Evolutionary conservation across 805 yeast species (phyloP), one percentile per base, ranked within the genome.

Genomic region (Lipomyces kockii): DNA sequence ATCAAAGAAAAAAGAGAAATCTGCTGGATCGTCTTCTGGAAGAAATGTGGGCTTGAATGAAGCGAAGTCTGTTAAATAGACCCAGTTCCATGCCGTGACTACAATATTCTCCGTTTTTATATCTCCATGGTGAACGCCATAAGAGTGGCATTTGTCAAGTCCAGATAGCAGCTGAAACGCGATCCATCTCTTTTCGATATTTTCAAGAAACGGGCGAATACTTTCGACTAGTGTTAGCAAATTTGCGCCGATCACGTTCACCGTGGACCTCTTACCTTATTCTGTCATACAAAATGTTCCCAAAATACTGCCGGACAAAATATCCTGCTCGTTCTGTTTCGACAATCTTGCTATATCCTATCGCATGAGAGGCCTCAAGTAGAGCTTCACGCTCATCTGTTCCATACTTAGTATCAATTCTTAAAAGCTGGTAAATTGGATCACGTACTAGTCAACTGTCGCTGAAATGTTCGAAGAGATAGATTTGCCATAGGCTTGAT

Each of bases 251-350:
- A 62, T 17, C 17, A 9, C 4, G 55, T 60, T n/a, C 25, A 27
- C 9, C 58, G 22, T 43, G 14, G 27, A 8, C 39, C 9, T 17
- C 70, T 6, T 64, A 73, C 77, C 76, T 85, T 53, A 95, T 81
- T 67, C 98, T 81, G 75, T 95, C 98, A 76, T 92, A 92, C n/a
- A 93, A 80, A 74, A 90, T 93, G 60, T 89, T 87, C 72, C 88
- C 85, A 68, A 91, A 80, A 80, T 86, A 87, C 69, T 94, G 98
- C 63, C 99, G 84, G 60, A 94, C 86, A 58, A 94, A 77, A 79
- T 94, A 95, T 0, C 95, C 97, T 0, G 98, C 98, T 57, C 98
- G 82, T 62, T 90, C 96, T 0, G 97, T 91, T 74, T 93, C 97
- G 12, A 92, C 83, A 52, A 95, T 81, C 63, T 87, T 85, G 59